These are phyloP conservation scores for Entomortierella lignicola DNA, from an alignment of 192 early-diverging fungal genomes.

Conservation along the genomic window DNA sequence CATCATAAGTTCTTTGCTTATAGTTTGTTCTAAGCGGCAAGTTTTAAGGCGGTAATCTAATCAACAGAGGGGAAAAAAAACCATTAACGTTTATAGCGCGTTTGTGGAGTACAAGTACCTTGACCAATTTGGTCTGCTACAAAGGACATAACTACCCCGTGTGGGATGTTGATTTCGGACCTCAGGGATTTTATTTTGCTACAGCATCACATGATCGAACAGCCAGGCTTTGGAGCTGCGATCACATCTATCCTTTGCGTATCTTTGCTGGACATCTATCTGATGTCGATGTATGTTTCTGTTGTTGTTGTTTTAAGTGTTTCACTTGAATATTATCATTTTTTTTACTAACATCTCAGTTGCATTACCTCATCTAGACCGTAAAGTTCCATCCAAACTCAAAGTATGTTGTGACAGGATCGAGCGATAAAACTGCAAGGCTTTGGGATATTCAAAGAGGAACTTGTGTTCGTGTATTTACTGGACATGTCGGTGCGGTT, in stretches of 20 bases:
- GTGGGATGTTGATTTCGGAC: slow-evolving; percentile 95
- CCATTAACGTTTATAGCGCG: slow-evolving; percentile 66
- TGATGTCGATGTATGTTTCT: slow-evolving; percentile 90
- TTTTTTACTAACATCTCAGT: no score
- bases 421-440: slow-evolving; percentile 86
- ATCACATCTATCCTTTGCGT: slow-evolving; percentile 94
- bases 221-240: slow-evolving; percentile 95
- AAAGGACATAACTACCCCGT: slow-evolving; percentile 97
- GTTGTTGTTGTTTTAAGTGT: no score
- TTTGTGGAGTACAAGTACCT: slow-evolving; percentile 95
- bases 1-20: neutral
- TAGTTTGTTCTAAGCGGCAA: neutral
- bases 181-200: slow-evolving; percentile 95
- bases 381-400: slow-evolving; percentile 98
- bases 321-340: no score
- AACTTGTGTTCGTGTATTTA: slow-evolving; percentile 88
- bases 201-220: slow-evolving; percentile 96
- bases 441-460: slow-evolving; percentile 96
- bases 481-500: slow-evolving; percentile 86
- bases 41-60: neutral
- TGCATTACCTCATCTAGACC: slow-evolving; percentile 51
- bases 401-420: slow-evolving; percentile 94
- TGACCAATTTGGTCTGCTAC: slow-evolving; percentile 93
- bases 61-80: neutral
- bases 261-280: slow-evolving; percentile 98